A percentile compares a stretch with the other conserved stretches of the same genome.
These are phyloP conservation scores for Ophiocordyceps camponoti-leonardi DNA, from an alignment of 2,329 filamentous ascomycete genomes.

Conservation along the genomic window DNA sequence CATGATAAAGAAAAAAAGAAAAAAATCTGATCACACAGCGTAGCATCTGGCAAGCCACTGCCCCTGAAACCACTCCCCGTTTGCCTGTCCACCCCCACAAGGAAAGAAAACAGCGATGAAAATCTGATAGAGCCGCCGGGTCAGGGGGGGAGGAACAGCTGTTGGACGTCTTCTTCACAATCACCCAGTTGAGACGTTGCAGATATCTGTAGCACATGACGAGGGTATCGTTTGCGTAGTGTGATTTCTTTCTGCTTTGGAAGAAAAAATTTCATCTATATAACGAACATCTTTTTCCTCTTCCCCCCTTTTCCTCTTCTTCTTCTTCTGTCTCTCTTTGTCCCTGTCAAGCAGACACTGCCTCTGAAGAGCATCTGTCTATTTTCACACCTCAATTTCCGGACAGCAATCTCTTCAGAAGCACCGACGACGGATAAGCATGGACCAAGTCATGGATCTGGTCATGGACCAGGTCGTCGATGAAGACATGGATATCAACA, in stretches of 20 bases:
- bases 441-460: too few relatives aligned
- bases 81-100: background rate
- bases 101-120: too few relatives aligned
- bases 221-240: background rate
- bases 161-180: background rate
- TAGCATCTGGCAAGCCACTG: too few relatives aligned
- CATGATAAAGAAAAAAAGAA: too few relatives aligned
- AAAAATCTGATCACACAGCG: too few relatives aligned
- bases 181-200: background rate
- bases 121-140: too few relatives aligned
- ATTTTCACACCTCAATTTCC: too few relatives aligned
- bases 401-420: background rate
- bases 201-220: background rate
- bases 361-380: background rate
- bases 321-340: background rate
- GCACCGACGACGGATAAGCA: background rate
- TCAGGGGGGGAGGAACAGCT: too few relatives aligned
- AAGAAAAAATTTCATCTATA: background rate
- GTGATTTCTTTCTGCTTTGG: too few relatives aligned
- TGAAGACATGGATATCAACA: too few relatives aligned
- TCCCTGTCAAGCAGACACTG: too few relatives aligned
- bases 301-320: background rate
- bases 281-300: background rate
- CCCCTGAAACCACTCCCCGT: background rate
- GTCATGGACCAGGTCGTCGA: too few relatives aligned